These are phyloP conservation scores for Picea glauca DNA, from an alignment of 75 land plant species.

Conservation along the genomic window DNA sequence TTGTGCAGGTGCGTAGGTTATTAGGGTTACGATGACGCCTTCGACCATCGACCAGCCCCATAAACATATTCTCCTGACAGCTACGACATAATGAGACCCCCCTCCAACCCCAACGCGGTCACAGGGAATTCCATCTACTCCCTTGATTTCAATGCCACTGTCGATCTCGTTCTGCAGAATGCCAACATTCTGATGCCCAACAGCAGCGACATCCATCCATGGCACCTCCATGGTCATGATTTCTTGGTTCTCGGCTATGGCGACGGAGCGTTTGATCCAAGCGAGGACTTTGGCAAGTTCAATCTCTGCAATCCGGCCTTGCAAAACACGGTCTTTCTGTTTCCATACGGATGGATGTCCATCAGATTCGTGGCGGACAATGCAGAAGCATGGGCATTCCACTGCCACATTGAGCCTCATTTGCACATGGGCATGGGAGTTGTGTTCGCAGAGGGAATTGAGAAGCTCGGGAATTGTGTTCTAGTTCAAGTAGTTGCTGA, in stretches of 20 bases:
- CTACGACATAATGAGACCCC: no score
- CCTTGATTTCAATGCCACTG: conserved; percentile 33
- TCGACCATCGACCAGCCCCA: no score
- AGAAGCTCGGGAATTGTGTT: conserved; percentile 15
- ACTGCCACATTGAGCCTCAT: conserved; percentile 84
- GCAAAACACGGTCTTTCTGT: conserved; percentile 63
- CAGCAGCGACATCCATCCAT: conserved; percentile 81
- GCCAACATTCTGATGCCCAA: conserved; percentile 55
- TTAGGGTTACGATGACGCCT: no score
- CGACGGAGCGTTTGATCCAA: conserved; percentile 43
- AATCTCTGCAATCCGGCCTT: conserved; percentile 69
- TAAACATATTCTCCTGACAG: no score
- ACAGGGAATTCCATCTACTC: conserved; percentile 36
- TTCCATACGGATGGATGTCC: conserved; percentile 83
- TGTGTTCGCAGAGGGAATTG: conserved; percentile 69
- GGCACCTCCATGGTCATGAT: conserved; percentile 93
- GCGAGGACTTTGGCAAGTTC: conserved; percentile 25
- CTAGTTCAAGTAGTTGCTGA: no score
- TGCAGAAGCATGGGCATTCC: conserved; percentile 87
- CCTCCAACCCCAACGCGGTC: conserved; percentile 39
- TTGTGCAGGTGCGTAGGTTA: no score
- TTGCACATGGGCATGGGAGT: conserved; percentile 92
- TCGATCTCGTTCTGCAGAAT: conserved; percentile 80
- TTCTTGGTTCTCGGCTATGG: conserved; percentile 89
- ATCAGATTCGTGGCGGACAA: conserved; percentile 71